Base-by-base conservation (phyloP, 2,329 filamentous ascomycete species). In the Alternaria sp. region DNA sequence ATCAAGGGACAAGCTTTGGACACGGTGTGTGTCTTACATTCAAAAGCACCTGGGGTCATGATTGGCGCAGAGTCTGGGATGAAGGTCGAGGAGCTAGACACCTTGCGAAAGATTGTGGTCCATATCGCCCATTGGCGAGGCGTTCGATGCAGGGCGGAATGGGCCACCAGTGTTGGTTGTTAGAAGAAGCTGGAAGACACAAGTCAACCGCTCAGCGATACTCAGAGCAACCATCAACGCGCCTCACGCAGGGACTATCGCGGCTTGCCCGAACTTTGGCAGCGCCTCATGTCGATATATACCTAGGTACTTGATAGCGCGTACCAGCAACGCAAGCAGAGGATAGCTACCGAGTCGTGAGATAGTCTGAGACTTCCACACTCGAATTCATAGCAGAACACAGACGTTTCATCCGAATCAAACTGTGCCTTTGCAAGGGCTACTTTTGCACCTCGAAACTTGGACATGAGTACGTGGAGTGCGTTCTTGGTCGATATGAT, bases 341-440 rank as follows among this genome's bases (percentile, higher is more conserved):
- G 83, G 81, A 79, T 85, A 80, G 78, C 76, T 73, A 69, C 76
- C 73, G 74, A 78, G 75, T 66, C 68, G 69, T 62, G 62, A 68
- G 71, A 71, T 70, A 61, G 53, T 81, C 81, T 82, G 73, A 91
- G 89, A 88, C 89, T 86, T 86, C 80, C 87, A 88, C 86, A 88
- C 88, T 86, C 81, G 81, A 81, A 77, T 89, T 87, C 89, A 89
- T 92, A 91, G 90, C 89, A 90, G 87, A 90, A 83, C 81, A 83
- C 82, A 81, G 79, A 79, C 76, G 79, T 71, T 80, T 80, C 78
- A 78, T 69, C 75, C 76, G 77, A 79, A 80, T 72, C 75, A 71
- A 59, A 78, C 75, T 80, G 78, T 80, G 77, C 75, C 76, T 77
- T 77, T 77, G 74, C 75, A 70, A 56, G 61, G 73, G 72, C 76